Percentiles rank a stretch among this genome's conserved stretches.
These are phyloP conservation scores for Alternaria angustiovoidea DNA, from an alignment of 2,329 filamentous ascomycete genomes.

Conservation along the genomic window DNA sequence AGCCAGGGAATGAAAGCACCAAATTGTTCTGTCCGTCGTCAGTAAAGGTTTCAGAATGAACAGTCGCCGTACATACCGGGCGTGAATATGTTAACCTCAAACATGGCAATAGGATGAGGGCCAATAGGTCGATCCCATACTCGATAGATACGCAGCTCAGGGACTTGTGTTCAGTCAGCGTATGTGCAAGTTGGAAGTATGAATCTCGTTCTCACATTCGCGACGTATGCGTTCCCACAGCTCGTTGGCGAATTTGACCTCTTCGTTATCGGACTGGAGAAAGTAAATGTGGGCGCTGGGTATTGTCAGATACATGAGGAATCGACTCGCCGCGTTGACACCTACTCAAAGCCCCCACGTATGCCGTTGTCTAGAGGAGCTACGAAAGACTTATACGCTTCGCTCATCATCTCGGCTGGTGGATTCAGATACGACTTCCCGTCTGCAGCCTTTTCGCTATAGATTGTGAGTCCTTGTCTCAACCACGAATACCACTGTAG, in stretches of 20 bases:
- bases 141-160: constrained; percentile 81
- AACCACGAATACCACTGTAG: not conserved
- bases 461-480: constrained; percentile 12
- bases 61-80: constrained; percentile 55
- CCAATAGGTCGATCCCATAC: constrained; percentile 81
- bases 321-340: not conserved
- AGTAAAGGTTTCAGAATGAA: not conserved
- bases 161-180: constrained; percentile 64
- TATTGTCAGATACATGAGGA: not conserved
- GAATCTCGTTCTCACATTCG: constrained; percentile 69
- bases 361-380: constrained; percentile 71
- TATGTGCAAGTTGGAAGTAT: not conserved
- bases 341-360: constrained; percentile 76
- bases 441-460: constrained; percentile 69
- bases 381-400: constrained; percentile 74
- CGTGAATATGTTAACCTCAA: constrained; percentile 88
- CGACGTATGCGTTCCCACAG: constrained; percentile 80
- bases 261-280: constrained; percentile 66
- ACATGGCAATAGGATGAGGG: constrained; percentile 86
- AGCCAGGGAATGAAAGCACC: constrained; percentile 90
- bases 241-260: constrained; percentile 72
- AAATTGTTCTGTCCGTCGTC: constrained; percentile 68
- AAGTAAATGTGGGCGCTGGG: constrained; percentile 79
- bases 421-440: constrained; percentile 81
- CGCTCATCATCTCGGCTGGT: constrained; percentile 66